Conservation (phyloP, 148 eudicot species). For the Fagopyrum esculentum region DNA sequence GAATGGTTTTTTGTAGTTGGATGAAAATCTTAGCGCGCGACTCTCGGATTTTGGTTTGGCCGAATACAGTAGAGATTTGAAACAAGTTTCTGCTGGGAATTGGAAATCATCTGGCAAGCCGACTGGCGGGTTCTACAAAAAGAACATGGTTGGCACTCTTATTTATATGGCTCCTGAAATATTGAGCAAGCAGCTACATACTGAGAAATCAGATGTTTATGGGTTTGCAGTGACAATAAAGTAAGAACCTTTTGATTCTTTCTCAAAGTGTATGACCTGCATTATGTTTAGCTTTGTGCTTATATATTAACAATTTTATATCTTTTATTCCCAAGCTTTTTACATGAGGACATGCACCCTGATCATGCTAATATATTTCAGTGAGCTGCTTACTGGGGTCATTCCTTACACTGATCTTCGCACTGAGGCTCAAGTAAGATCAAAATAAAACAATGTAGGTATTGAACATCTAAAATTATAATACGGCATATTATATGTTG, state of each 20-base stretch:
- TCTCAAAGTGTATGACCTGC: neutral
- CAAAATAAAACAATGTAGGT: neutral
- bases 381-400: conserved; percentile 94
- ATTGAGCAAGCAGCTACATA: conserved; percentile 71
- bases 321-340: neutral
- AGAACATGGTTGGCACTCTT: conserved; percentile 94
- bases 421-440: conserved; percentile 84
- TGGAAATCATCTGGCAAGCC: conserved; percentile 98
- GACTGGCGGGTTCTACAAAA: conserved; percentile 96
- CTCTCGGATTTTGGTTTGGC: conserved; percentile 96
- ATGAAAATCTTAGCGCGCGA: conserved; percentile 51
- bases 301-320: neutral
- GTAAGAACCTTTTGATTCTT: conserved; percentile 37
- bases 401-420: conserved; percentile 98
- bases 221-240: conserved; percentile 84
- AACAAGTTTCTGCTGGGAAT: conserved; percentile 46
- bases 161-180: conserved; percentile 99
- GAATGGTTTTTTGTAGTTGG: conserved; percentile 44
- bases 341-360: neutral
- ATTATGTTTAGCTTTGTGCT: neutral
- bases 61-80: conserved; percentile 64
- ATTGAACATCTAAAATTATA: neutral
- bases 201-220: conserved; percentile 93
- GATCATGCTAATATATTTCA: conserved; percentile 31
- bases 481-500: neutral